Conservation (phyloP, 331 rosid species). For the Malus hybrid region DNA sequence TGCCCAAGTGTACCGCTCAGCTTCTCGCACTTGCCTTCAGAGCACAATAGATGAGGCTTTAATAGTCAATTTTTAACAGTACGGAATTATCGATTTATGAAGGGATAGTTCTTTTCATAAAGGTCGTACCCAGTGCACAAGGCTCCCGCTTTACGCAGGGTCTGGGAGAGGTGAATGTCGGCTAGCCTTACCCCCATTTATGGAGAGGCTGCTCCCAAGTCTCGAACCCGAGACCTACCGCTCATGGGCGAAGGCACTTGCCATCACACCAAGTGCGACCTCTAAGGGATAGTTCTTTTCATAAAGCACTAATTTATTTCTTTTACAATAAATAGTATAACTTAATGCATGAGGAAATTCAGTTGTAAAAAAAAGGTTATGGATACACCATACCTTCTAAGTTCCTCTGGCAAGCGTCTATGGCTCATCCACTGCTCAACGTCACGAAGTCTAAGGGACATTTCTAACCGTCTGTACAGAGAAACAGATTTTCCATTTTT, state of each 20-base stretch:
- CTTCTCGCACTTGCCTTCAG: slow-evolving; percentile 57
- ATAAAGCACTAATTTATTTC: not conserved
- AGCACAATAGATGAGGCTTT: not conserved
- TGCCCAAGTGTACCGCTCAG: slow-evolving; percentile 75
- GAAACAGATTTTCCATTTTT: not conserved
- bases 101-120: not conserved
- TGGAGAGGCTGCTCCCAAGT: too few species aligned
- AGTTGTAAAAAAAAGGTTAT: not conserved
- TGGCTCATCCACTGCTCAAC: slow-evolving; percentile 93
- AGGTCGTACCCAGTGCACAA: not conserved
- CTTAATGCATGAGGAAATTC: not conserved
- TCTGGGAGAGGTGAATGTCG: too few species aligned
- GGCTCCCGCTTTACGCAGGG: too few species aligned
- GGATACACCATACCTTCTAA: slow-evolving; percentile 38
- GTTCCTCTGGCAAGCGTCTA: slow-evolving; percentile 61
- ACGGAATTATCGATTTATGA: not conserved
- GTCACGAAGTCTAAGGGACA: slow-evolving; percentile 68
- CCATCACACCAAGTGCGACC: too few species aligned
- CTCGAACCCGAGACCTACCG: too few species aligned
- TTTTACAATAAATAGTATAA: not conserved
- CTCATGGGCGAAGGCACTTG: too few species aligned
- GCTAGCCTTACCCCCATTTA: too few species aligned
- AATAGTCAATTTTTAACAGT: not conserved
- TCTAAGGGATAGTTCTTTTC: not conserved
- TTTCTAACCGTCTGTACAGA: slow-evolving; percentile 59